Evolutionary conservation across 2,329 filamentous ascomycete genomes (phyloP), one percentile per base, ranked within the genome.

Genomic region (Hypoxylon sp.): DNA sequence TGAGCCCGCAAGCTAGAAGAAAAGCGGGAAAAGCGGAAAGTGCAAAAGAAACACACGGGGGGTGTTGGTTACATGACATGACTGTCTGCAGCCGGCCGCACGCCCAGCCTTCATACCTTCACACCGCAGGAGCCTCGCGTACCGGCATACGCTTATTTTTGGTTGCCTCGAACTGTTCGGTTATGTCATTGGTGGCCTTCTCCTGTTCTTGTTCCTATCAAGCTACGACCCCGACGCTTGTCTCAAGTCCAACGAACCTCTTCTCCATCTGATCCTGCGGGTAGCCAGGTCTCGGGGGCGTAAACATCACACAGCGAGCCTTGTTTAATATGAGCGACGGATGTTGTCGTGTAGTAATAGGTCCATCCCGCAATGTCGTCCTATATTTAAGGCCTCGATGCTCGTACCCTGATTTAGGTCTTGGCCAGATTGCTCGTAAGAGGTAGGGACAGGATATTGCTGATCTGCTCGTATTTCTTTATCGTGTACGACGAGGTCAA

Each of bases 221-320:
- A 46, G 28, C n/a, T 32, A 37, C 51, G 13, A 17, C 32, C 32
- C 56, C 32, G 43, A 15, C 56, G 56, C 28, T 15, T 32, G 43
- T 48, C 24, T 58, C 49, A 54, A 59, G 57, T 37, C 32, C 19
- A 7, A 47, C 19, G 30, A 59, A 50, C 37, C 20, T 19, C 19
- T 20, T 34, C 39, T 54, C 47, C 43, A 41, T 51, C n/a, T 66
- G 63, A 69, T 70, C 51, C 64, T 65, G 69, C 61, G 51, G 55
- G 55, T 69, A 70, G 63, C 69, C 68, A 65, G 59, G 60, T 60
- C 49, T 56, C 59, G 64, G 64, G 24, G 53, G 20, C 17, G 41
- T 41, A 39, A 50, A 32, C 52, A 30, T 52, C 54, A 44, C 28
- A 19, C 47, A 39, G 15, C 41, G 47, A 20, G 34, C 17, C 47